Base-by-base conservation (phyloP, 805 yeast species). In the Danielozyma ontarioensis region DNA sequence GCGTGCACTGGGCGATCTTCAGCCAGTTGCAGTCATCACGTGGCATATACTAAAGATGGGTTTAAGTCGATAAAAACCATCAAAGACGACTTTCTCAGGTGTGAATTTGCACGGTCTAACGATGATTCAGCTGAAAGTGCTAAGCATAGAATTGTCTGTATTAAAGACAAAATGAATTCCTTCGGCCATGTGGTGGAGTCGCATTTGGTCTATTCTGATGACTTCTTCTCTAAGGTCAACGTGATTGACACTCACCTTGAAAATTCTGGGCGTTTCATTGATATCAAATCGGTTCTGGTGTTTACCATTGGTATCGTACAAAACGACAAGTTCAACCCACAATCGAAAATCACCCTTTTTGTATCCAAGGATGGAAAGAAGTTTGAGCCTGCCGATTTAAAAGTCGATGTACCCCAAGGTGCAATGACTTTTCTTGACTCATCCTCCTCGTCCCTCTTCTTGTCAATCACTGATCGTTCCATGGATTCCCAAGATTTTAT, bases 331-430 rank as follows among this genome's bases (percentile, higher is more conserved):
- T 74, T 62, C 46, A 54, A 56, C 28, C 23, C 33, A 7, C 45
- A 51, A n/a, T 59, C 74, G 3, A 55, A 51, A 27, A 54, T 70
- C 3, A 51, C 65, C 2, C 41, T 75, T 10, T 63, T 57, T 28
- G 60, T 72, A 5, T 73, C 80, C 11, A 70, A 62, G 36, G 77
- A 75, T 46, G 76, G 70, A 1, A 31, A 42, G 1, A 45, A 33
- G 3, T 75, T 73, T 42, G 41, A 42, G 4, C 53, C 54, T 29
- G 62, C 78, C 2, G 62, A 61, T 31, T 54, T 73, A 33, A 59
- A 64, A 25, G 48, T 63, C 18, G 63, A 57, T 29, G 40, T 60
- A 17, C 44, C 57, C 10, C 49, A 49, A 25, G 74, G 74, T 32
- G 49, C 59, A 31, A 52, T 62, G 44, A 35, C 45, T 3, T 52